Conservation (phyloP, 2,329 filamentous ascomycete genomes). For the Trichophyton schoenleinii region DNA sequence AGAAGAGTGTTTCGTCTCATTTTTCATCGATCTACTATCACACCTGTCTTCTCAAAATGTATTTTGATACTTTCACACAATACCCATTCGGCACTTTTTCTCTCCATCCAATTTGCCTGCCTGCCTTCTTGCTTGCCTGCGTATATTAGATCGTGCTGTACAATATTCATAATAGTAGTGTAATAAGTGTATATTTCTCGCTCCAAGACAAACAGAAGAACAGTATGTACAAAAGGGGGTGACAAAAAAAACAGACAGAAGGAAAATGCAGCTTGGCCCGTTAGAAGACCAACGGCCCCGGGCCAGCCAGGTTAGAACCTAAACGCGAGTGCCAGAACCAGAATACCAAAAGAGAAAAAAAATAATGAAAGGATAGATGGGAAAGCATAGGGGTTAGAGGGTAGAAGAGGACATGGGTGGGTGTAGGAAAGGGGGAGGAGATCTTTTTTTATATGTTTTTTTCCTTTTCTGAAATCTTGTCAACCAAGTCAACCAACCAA, state of each 20-base stretch:
- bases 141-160: neutral
- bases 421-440: neutral
- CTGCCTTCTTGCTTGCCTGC: neutral
- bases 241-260: too few relatives aligned
- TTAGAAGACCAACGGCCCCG: neutral
- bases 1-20: neutral
- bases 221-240: neutral
- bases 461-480: neutral
- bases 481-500: neutral
- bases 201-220: neutral
- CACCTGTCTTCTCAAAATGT: neutral
- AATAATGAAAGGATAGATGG: neutral
- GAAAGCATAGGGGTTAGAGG: neutral
- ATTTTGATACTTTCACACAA: neutral
- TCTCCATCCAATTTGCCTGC: neutral
- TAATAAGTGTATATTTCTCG: conserved; percentile 2
- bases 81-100: neutral
- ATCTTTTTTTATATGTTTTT: neutral
- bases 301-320: neutral
- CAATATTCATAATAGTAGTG: neutral
- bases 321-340: neutral
- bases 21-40: neutral
- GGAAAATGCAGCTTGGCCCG: too few relatives aligned
- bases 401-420: neutral
- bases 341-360: neutral